These are phyloP conservation scores for Albophoma yamanashiensis DNA, from an alignment of 2,329 filamentous ascomycete genomes.

Conservation along the genomic window DNA sequence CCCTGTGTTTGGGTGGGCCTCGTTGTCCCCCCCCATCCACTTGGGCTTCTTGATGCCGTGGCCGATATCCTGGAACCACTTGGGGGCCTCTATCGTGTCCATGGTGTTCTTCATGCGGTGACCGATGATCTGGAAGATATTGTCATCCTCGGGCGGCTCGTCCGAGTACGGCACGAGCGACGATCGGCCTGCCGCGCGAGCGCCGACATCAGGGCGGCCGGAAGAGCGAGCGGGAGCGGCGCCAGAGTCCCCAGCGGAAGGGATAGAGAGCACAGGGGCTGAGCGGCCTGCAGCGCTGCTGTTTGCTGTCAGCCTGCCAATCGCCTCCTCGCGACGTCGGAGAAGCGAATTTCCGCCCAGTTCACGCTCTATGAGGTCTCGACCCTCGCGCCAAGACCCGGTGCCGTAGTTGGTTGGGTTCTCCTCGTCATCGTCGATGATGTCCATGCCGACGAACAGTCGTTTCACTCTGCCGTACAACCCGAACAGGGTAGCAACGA, in stretches of 20 bases:
- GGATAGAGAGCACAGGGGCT: conserved; percentile 37
- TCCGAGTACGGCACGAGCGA: conserved; percentile 21
- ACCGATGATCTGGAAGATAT: conserved; percentile 73
- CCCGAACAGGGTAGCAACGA: conserved; percentile 78
- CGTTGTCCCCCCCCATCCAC: conserved; percentile 62
- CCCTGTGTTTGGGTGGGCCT: conserved; percentile 18
- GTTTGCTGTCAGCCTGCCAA: conserved; percentile 19
- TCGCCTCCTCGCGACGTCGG: conserved; percentile 34
- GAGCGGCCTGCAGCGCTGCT: conserved; percentile 20
- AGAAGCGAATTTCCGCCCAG: conserved; percentile 52
- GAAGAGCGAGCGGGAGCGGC: conserved; percentile 29
- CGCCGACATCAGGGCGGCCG: conserved; percentile 18
- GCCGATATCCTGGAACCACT: conserved; percentile 72
- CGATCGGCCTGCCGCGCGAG: conserved; percentile 17
- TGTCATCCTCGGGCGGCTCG: conserved; percentile 59
- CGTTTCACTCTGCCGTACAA: conserved; percentile 75
- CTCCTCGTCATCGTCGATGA: conserved; percentile 65
- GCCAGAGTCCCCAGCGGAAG: conserved; percentile 24
- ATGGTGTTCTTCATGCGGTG: conserved; percentile 88
- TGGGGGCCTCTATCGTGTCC: conserved; percentile 69
- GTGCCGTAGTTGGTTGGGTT: conserved; percentile 57
- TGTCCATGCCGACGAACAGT: conserved; percentile 64
- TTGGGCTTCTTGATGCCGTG: conserved; percentile 67
- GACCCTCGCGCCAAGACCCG: conserved; percentile 83
- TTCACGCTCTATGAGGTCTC: conserved; percentile 82